phyloP scores from a whole-genome alignment of 2,329 filamentous ascomycete genomes.

The Huntiella savannae region DNA sequence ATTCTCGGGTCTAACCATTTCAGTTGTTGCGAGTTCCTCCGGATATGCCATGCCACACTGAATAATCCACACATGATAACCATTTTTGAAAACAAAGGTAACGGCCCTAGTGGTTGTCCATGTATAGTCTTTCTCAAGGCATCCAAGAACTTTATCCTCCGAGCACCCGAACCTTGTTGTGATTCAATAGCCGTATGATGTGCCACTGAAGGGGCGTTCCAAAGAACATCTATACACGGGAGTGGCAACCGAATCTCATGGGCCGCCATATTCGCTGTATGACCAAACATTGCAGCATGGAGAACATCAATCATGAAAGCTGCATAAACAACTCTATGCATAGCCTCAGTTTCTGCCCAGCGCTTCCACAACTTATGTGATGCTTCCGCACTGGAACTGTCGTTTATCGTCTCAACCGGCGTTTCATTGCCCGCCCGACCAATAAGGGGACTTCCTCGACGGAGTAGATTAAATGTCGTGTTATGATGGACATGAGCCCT shows the following conservation, averaged over 20 bases:
- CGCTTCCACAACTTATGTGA: slow-evolving; percentile 52
- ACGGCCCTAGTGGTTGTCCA: slow-evolving; percentile 57
- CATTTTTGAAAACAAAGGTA: slow-evolving; percentile 56
- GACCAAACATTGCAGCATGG: slow-evolving; percentile 83
- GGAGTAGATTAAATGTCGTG: slow-evolving; percentile 66
- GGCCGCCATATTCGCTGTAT: slow-evolving; percentile 75
- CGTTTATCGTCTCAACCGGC: slow-evolving; percentile 34
- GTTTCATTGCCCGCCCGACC: slow-evolving; percentile 54
- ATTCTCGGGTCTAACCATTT: slow-evolving; percentile 54
- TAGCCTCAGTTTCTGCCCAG: slow-evolving; percentile 80
- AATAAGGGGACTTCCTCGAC: slow-evolving; percentile 69
- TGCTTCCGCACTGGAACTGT: slow-evolving; percentile 16
- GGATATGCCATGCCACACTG: slow-evolving; percentile 86
- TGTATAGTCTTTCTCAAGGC: slow-evolving; percentile 70
- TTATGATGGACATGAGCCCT: slow-evolving; percentile 79
- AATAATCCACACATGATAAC: slow-evolving; percentile 79
- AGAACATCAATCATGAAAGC: slow-evolving; percentile 80
- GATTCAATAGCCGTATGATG: slow-evolving; percentile 61
- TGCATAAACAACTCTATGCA: slow-evolving; percentile 67
- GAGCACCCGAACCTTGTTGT: slow-evolving; percentile 47
- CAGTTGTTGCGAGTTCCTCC: slow-evolving; percentile 68
- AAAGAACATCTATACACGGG: slow-evolving; percentile 72
- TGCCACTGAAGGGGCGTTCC: slow-evolving; percentile 62
- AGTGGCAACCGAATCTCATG: slow-evolving; percentile 74
- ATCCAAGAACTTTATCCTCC: slow-evolving; percentile 63